These are phyloP conservation scores for Neurospora sp. DNA, from an alignment of 495 filamentous ascomycete species.

Conservation along the genomic window DNA sequence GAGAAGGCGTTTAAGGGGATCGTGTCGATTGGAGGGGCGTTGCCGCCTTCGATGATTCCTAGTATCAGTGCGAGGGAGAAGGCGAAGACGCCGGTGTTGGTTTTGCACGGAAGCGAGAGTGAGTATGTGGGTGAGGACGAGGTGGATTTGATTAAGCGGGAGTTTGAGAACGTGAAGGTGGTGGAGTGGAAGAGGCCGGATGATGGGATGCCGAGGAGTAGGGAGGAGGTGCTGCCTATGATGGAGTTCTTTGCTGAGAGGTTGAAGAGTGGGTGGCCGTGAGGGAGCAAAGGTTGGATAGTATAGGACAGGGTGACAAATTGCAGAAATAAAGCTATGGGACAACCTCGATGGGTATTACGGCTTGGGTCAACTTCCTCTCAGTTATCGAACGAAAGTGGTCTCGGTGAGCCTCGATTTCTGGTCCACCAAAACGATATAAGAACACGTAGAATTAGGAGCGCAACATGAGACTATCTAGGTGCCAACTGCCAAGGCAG, in stretches of 20 bases:
- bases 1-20: constrained; percentile 44
- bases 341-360: no score
- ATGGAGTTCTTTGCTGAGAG: constrained; percentile 86
- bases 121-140: constrained; percentile 52
- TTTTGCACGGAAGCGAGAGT: constrained; percentile 56
- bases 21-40: constrained; percentile 64
- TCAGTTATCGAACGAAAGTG: no score
- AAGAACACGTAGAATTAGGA: no score
- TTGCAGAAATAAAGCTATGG: no score
- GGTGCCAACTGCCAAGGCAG: no score
- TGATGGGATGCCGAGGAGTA: constrained; percentile 72
- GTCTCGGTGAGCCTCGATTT: no score
- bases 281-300: not conserved
- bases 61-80: constrained; percentile 34
- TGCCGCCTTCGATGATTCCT: constrained; percentile 46
- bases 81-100: constrained; percentile 60
- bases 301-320: no score
- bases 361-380: no score
- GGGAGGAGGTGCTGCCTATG: constrained; percentile 83
- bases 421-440: no score
- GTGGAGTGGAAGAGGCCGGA: constrained; percentile 61
- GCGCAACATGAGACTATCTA: no score
- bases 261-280: constrained; percentile 29
- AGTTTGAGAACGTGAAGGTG: constrained; percentile 64
- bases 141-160: constrained; percentile 49